Evolutionary conservation across 805 yeast genomes (phyloP).

Genomic region (Candida chauliodis): DNA sequence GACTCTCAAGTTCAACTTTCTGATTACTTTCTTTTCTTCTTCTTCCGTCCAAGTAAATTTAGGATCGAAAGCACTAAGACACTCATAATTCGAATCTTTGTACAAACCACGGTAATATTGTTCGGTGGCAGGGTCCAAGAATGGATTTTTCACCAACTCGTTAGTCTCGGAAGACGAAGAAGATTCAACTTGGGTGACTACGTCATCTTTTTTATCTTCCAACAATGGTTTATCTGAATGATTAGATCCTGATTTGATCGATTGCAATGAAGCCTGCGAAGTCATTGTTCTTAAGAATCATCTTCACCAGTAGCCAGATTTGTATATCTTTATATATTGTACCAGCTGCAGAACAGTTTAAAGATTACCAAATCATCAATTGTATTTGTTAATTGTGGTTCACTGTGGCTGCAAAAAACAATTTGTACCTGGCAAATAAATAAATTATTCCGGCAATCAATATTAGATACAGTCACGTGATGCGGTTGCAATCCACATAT

Average conservation of each 20-base stretch:
- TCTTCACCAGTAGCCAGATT: no score
- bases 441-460: not conserved
- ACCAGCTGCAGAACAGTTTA: no score
- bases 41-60: conserved; percentile 46
- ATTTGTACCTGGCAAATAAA: no score
- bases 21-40: conserved; percentile 47
- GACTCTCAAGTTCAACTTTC: conserved; percentile 55
- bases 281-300: not conserved
- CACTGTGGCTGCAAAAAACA: conserved; percentile 5
- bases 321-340: no score
- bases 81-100: conserved; percentile 47
- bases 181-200: not conserved
- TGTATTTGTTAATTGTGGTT: conserved; percentile 1
- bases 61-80: conserved; percentile 56
- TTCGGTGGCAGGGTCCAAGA: conserved; percentile 12
- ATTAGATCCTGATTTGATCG: not conserved
- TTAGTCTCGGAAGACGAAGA: conserved; percentile 4
- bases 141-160: conserved; percentile 9
- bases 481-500: no score
- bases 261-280: not conserved
- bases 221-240: conserved; percentile 1
- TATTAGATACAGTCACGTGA: not conserved
- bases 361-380: not conserved
- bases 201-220: not conserved
- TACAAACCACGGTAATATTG: conserved; percentile 15